Percentiles rank a stretch among this genome's conserved stretches.
These are phyloP conservation scores for Apiosordaria backusii DNA, from an alignment of 495 filamentous ascomycete genomes.

Conservation along the genomic window DNA sequence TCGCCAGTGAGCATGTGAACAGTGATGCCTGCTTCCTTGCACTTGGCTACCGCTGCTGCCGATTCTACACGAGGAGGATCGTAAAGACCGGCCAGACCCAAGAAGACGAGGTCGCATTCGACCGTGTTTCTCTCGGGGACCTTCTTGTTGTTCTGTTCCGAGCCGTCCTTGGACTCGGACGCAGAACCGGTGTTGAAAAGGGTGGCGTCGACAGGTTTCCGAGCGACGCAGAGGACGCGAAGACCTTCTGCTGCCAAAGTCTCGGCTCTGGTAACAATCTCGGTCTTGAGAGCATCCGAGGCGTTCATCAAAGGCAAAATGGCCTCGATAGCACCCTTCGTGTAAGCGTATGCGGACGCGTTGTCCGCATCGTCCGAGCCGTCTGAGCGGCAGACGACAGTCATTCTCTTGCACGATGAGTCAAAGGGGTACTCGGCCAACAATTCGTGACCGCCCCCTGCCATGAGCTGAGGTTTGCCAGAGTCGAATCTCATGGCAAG, in stretches of 20 bases:
- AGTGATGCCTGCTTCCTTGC: constrained; percentile 64
- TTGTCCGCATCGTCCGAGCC: constrained; percentile 21
- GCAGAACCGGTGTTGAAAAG: neutral
- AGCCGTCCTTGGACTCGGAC: constrained; percentile 7
- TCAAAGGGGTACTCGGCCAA: constrained; percentile 77
- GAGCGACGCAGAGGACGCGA: constrained; percentile 72
- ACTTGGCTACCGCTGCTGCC: constrained; percentile 59
- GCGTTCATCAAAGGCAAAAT: constrained; percentile 61
- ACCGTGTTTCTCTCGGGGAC: constrained; percentile 40
- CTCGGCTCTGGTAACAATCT: constrained; percentile 58
- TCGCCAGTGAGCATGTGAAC: constrained; percentile 85
- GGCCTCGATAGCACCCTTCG: constrained; percentile 76
- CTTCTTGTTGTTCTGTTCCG: constrained; percentile 9
- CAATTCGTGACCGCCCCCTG: constrained; percentile 46
- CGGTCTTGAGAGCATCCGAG: constrained; percentile 56
- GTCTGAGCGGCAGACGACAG: constrained; percentile 58
- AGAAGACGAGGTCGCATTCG: constrained; percentile 54
- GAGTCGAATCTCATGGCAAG: constrained; percentile 68
- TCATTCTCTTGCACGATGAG: constrained; percentile 77
- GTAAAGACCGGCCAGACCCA: constrained; percentile 67
- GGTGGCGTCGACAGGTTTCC: constrained; percentile 32
- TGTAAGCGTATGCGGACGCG: constrained; percentile 63
- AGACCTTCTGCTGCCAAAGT: constrained; percentile 67
- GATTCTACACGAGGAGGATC: constrained; percentile 70
- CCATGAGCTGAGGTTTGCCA: constrained; percentile 50